Evolutionary conservation across 2,329 filamentous ascomycete genomes (phyloP).

Genomic region (Kalmusia sp.): DNA sequence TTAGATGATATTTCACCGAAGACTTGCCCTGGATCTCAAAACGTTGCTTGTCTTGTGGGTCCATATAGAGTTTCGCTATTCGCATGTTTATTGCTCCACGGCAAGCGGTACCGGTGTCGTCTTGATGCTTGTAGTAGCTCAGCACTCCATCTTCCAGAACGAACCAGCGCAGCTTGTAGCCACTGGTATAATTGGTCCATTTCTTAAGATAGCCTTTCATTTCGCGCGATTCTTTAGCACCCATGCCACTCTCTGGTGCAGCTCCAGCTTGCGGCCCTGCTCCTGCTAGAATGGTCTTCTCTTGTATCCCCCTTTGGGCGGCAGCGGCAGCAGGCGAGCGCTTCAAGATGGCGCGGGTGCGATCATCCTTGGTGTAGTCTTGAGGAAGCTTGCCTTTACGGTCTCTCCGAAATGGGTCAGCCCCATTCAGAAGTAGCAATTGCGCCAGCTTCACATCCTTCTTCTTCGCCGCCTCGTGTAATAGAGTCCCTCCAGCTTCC

Average conservation of each 20-base stretch:
- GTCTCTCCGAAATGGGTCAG: slow-evolving; percentile 93
- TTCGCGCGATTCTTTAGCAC: slow-evolving; percentile 86
- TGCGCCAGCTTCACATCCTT: slow-evolving; percentile 89
- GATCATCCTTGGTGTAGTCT: slow-evolving; percentile 94
- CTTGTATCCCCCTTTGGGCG: slow-evolving; percentile 93
- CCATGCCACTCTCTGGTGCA: slow-evolving; percentile 65
- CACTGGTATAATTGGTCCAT: slow-evolving; percentile 98
- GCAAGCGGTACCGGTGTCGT: slow-evolving; percentile 94
- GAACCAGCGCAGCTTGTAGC: slow-evolving; percentile 97
- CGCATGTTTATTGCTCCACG: slow-evolving; percentile 99
- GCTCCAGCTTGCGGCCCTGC: slow-evolving; percentile 63
- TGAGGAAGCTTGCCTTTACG: slow-evolving; percentile 95
- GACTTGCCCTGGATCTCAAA: slow-evolving; percentile 99
- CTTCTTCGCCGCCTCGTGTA: slow-evolving; percentile 91
- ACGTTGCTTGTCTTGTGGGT: slow-evolving; percentile 93
- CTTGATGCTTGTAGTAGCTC: slow-evolving; percentile 99
- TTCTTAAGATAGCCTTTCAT: slow-evolving; percentile 99
- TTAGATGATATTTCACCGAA: slow-evolving; percentile 97
- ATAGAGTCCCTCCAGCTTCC: slow-evolving; percentile 84
- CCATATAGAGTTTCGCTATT: slow-evolving; percentile 94
- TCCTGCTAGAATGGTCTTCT: slow-evolving; percentile 92
- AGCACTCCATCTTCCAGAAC: slow-evolving; percentile 96
- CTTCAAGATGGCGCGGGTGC: slow-evolving; percentile 86
- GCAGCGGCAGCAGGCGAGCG: slow-evolving; percentile 92
- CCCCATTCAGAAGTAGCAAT: slow-evolving; percentile 88